These are phyloP conservation scores for Colletotrichum scovillei DNA, from an alignment of 2,329 filamentous ascomycete genomes.

Conservation along the genomic window DNA sequence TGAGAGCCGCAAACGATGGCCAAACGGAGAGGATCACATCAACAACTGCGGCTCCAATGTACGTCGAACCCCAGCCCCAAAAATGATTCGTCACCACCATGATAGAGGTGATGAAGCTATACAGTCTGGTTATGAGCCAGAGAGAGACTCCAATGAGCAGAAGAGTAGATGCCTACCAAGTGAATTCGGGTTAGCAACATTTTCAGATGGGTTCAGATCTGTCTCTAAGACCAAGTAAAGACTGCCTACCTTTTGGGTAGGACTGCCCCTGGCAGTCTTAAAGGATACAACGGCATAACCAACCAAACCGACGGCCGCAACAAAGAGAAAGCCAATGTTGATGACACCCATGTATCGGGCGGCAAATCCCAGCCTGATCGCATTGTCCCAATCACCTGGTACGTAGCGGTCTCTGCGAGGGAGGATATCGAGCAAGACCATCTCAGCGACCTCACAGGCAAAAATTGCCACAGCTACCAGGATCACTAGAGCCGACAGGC, in stretches of 20 bases:
- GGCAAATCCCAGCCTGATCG: neutral
- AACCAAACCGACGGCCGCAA: neutral
- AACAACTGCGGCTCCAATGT: neutral
- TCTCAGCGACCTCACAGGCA: neutral
- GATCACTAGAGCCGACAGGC: neutral
- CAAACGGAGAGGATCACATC: neutral
- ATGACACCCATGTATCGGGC: neutral
- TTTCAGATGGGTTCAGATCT: neutral
- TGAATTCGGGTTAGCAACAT: neutral
- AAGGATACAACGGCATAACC: constrained; percentile 4
- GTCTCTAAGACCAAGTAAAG: neutral
- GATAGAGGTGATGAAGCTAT: neutral
- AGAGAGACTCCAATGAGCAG: neutral
- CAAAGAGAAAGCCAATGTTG: neutral
- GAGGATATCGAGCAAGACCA: neutral
- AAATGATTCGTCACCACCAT: neutral
- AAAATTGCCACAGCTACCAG: neutral
- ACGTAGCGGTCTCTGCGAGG: neutral
- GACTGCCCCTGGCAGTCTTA: neutral
- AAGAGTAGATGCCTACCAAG: neutral
- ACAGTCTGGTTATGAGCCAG: neutral
- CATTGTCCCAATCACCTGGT: neutral
- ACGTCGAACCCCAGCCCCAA: neutral
- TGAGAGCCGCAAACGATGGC: neutral
- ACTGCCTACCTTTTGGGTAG: neutral